Evolutionary conservation across 2,329 filamentous ascomycete genomes (phyloP), one percentile per base, ranked within the genome.

Genomic region (Pseudomassariella vexata): DNA sequence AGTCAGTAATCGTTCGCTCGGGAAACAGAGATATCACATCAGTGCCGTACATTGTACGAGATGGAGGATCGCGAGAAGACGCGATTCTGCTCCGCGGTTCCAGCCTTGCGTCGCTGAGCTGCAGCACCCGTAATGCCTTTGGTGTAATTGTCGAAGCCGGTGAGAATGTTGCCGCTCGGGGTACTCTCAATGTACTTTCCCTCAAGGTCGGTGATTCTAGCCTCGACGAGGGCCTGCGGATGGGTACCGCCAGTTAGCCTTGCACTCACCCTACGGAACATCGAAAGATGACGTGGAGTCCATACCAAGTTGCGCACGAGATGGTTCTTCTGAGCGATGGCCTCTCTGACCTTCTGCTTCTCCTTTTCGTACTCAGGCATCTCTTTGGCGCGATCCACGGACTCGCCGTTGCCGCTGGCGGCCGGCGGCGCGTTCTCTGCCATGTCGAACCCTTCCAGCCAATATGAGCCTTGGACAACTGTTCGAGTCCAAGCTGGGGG

Each of bases 111-210:
- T 51, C 82, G 68, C 44, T 76, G 69, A 9, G 79, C 70, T 4
- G 72, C 71, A 2, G 70, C 67, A n/a, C 77, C 75, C 7, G 76
- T 73, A 12, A 73, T 74, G 34, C 86, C 89, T 60, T 98, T 98
- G 68, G 95, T 94, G 64, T 96, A 98, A 55, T 88, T 94, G 59
- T 98, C 92, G 59, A 98, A 98, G 15, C 92, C 92, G 29, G 85
- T 88, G 56, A 98, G 90, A 54, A 98, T 96, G 64, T 98, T 98
- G 26, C 92, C 92, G 47, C 71, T 78, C 10, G 80, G 82, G 5
- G 88, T 94, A 50, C 87, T 87, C 57, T 96, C 90, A 31, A 98
- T 78, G 57, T 98, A 98, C 12, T 81, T 73, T 36, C 81, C 78
- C 59, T 98, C 92, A 50, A 86, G 82, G 42, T 82, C 79, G 53